Percentiles rank a stretch among this genome's conserved stretches.
Conservation (phyloP, 2,329 filamentous ascomycete species). For the Xylariaceae sp. region DNA sequence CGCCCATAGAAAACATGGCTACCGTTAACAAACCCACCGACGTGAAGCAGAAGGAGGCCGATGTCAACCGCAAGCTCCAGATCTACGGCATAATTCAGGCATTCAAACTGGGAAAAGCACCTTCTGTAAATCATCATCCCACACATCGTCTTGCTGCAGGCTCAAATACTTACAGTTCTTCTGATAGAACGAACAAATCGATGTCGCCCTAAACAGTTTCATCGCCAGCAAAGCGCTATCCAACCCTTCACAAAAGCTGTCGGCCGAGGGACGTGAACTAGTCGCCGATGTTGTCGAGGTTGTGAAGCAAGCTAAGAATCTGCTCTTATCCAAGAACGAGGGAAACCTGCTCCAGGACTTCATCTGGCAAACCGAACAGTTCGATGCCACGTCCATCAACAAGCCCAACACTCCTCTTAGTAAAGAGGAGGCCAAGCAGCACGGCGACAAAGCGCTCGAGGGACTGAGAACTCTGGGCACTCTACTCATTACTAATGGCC, state of each 20-base stretch:
- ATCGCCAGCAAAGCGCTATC: slow-evolving; percentile 74
- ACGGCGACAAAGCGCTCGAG: slow-evolving; percentile 82
- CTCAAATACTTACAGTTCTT: slow-evolving; percentile 20
- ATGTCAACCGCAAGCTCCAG: slow-evolving; percentile 94
- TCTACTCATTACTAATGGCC: slow-evolving; percentile 91
- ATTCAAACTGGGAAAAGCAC: slow-evolving; percentile 88
- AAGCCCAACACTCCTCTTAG: slow-evolving; percentile 71
- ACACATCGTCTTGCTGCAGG: not conserved
- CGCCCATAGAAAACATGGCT: slow-evolving; percentile 35
- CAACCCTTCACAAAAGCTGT: slow-evolving; percentile 77
- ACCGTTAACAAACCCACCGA: slow-evolving; percentile 77
- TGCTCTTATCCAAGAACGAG: slow-evolving; percentile 92
- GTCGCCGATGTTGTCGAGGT: slow-evolving; percentile 80
- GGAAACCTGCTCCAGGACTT: slow-evolving; percentile 96
- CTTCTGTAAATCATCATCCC: slow-evolving; percentile 68
- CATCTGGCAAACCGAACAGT: slow-evolving; percentile 88
- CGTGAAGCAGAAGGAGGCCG: slow-evolving; percentile 76
- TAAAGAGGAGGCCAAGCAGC: slow-evolving; percentile 80
- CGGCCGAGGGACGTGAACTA: slow-evolving; percentile 79
- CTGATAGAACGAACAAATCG: slow-evolving; percentile 87
- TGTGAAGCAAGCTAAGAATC: slow-evolving; percentile 78
- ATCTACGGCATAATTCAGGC: slow-evolving; percentile 89
- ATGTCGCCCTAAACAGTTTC: slow-evolving; percentile 90
- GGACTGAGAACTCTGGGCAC: slow-evolving; percentile 88
- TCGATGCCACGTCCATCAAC: slow-evolving; percentile 67